phyloP scores from a whole-genome alignment of 345 rosid genomes.

The Salix udensis region DNA sequence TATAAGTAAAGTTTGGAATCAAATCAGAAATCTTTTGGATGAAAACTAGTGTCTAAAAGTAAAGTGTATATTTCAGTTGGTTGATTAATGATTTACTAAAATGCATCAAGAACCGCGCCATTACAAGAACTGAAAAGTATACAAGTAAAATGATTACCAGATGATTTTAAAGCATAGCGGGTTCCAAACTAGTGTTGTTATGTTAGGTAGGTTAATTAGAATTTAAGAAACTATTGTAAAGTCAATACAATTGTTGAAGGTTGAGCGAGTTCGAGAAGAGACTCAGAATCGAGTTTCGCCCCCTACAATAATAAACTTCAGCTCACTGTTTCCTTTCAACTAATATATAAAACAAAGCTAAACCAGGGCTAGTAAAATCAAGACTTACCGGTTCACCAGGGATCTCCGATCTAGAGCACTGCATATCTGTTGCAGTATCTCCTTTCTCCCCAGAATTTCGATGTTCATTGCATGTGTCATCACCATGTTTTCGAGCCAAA shows the following conservation, averaged over 20 bases:
- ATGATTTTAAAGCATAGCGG: not conserved
- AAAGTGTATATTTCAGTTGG: too few species aligned
- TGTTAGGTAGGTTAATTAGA: not conserved
- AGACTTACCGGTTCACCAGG: conserved; percentile 49
- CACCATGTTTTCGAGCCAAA: conserved; percentile 36
- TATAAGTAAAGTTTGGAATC: too few species aligned
- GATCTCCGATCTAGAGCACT: conserved; percentile 38
- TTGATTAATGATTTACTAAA: too few species aligned
- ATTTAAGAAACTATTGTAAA: conserved; percentile 5
- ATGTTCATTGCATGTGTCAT: conserved; percentile 27
- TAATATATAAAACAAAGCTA: not conserved
- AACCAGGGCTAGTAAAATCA: not conserved
- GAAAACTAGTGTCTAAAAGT: too few species aligned
- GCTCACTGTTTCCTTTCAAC: conserved; percentile 5
- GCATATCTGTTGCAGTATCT: conserved; percentile 27
- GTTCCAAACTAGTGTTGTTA: not conserved
- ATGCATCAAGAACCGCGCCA: too few species aligned
- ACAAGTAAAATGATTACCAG: not conserved
- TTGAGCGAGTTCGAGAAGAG: conserved; percentile 12
- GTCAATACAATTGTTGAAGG: conserved; percentile 31
- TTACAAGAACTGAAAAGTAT: too few species aligned
- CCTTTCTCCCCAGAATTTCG: conserved; percentile 29
- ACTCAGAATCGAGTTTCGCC: conserved; percentile 12
- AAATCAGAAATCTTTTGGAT: too few species aligned
- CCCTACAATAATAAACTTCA: conserved; percentile 16